Percentiles rank a stretch among this genome's conserved stretches.
Conservation (phyloP, 1,284 basidiomycete genomes). For the Ceratobasidium sp. region DNA sequence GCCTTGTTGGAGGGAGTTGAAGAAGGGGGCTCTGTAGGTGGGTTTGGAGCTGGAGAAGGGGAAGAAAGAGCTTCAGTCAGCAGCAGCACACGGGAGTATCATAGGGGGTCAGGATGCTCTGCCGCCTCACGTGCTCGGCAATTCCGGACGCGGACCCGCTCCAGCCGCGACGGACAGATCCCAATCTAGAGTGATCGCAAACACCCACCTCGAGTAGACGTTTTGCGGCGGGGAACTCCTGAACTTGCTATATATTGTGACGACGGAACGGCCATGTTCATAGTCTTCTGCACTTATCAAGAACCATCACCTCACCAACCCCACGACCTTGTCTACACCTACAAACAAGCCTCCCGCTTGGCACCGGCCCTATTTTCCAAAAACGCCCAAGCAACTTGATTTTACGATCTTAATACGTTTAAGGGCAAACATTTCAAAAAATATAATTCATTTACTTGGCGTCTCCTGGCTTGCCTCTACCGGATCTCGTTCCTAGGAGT, state of each 20-base stretch:
- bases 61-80: conserved; percentile 7
- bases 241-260: conserved; percentile 8
- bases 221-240: background rate
- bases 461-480: background rate
- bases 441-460: background rate
- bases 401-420: background rate
- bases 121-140: conserved; percentile 18
- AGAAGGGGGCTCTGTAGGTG: background rate
- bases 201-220: conserved; percentile 24
- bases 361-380: conserved; percentile 16
- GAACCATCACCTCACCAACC: conserved; percentile 11
- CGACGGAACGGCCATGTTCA: conserved; percentile 27
- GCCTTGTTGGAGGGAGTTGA: background rate
- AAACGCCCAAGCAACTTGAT: conserved; percentile 4
- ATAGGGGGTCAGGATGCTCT: conserved; percentile 2
- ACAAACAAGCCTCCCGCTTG: conserved; percentile 41
- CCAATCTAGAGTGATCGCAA: background rate
- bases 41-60: conserved; percentile 4
- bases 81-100: background rate
- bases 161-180: background rate
- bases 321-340: conserved; percentile 20
- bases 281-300: conserved; percentile 35
- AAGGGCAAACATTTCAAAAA: conserved; percentile 9
- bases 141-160: background rate
- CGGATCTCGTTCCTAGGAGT: background rate